These are phyloP conservation scores for Malassezia obtusa DNA, from an alignment of 1,284 basidiomycete genomes.

Conservation along the genomic window DNA sequence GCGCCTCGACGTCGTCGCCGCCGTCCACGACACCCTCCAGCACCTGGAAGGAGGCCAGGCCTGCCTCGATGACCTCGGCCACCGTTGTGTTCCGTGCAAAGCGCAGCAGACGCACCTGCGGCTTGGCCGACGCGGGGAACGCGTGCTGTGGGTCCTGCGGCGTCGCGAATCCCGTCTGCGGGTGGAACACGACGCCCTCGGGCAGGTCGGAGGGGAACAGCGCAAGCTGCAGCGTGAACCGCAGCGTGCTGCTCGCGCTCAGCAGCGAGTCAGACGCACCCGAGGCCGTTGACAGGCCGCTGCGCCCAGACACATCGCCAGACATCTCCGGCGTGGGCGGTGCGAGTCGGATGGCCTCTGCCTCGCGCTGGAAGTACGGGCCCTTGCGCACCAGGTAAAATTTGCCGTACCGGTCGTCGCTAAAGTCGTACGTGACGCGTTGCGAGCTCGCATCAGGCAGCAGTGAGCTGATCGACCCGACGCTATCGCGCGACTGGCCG, in stretches of 20 bases:
- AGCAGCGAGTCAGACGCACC: background rate
- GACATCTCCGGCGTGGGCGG: background rate
- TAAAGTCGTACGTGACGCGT: slow-evolving; percentile 83
- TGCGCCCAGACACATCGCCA: background rate
- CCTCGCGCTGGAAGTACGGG: slow-evolving; percentile 2
- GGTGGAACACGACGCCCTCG: slow-evolving; percentile 84
- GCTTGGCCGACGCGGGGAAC: background rate
- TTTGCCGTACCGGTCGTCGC: slow-evolving; percentile 90
- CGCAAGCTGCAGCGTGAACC: slow-evolving; percentile 74
- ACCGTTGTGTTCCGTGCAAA: slow-evolving; percentile 89
- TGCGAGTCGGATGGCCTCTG: background rate
- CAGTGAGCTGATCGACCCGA: slow-evolving; percentile 84
- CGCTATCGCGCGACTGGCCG: slow-evolving; percentile 51
- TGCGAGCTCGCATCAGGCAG: slow-evolving; percentile 81
- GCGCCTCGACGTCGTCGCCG: slow-evolving; percentile 91
- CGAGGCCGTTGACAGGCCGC: background rate
- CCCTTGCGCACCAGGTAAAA: slow-evolving; percentile 67
- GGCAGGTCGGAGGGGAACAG: slow-evolving; percentile 82
- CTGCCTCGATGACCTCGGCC: slow-evolving; percentile 86
- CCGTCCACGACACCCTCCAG: slow-evolving; percentile 90
- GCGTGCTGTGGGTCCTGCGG: slow-evolving; percentile 1
- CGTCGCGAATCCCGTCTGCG: slow-evolving; percentile 77
- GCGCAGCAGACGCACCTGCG: slow-evolving; percentile 28
- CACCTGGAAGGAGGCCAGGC: slow-evolving; percentile 83
- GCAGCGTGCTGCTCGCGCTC: slow-evolving; percentile 46